These are phyloP conservation scores for Fusarium pseudograminearum DNA, from an alignment of 2,329 filamentous ascomycete species.

Conservation along the genomic window DNA sequence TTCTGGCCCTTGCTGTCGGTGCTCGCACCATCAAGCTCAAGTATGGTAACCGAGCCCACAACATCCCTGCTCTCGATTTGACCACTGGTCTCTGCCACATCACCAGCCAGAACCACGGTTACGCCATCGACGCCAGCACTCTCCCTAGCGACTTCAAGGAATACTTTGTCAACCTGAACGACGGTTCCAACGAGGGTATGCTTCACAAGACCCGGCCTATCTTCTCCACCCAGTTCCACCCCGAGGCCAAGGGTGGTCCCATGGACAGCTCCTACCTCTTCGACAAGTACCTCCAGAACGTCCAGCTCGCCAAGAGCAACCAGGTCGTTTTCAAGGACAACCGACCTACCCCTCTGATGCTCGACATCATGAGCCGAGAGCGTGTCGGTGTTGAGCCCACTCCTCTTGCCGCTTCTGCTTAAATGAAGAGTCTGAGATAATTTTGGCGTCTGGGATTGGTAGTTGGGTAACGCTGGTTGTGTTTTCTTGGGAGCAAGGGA, in stretches of 20 bases:
- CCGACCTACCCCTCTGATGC: conserved; percentile 86
- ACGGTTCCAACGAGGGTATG: conserved; percentile 96
- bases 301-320: conserved; percentile 87
- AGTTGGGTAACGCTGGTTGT: conserved; percentile 28
- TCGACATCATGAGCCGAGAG: conserved; percentile 93
- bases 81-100: conserved; percentile 98
- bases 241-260: conserved; percentile 96
- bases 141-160: conserved; percentile 91
- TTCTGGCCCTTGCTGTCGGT: conserved; percentile 89
- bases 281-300: conserved; percentile 93
- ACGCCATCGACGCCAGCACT: conserved; percentile 88
- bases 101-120: conserved; percentile 98
- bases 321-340: conserved; percentile 86
- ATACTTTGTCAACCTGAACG: conserved; percentile 98
- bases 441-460: conserved; percentile 35
- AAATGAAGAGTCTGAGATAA: conserved; percentile 34
- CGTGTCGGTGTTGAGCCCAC: conserved; percentile 85
- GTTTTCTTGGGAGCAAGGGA: conserved; percentile 26
- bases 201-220: conserved; percentile 96
- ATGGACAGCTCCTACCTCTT: conserved; percentile 97
- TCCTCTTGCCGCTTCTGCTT: conserved; percentile 66
- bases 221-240: conserved; percentile 99
- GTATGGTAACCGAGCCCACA: conserved; percentile 98
- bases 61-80: conserved; percentile 94
- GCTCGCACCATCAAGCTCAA: conserved; percentile 96